Conservation (phyloP, 1,284 basidiomycete genomes). For the Irpex lacteus region DNA sequence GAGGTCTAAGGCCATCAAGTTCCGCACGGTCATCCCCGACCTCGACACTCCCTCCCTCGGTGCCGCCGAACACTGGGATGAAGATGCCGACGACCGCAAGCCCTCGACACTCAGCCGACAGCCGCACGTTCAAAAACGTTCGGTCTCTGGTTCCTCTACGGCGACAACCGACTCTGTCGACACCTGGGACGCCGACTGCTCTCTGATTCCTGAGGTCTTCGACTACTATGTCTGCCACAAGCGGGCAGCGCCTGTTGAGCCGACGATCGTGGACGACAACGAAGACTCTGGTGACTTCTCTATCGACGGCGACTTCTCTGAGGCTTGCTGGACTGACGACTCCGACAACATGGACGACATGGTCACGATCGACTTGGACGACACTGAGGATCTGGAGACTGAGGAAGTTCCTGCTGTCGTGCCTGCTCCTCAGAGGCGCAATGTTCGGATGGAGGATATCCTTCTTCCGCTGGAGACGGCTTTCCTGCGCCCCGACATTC, state of each 20-base stretch:
- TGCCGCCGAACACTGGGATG: background rate
- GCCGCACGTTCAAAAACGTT: background rate
- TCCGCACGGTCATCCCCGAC: background rate
- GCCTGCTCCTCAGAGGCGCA: background rate
- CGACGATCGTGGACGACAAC: background rate
- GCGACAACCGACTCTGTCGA: background rate
- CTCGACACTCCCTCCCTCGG: background rate
- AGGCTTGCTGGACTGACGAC: background rate
- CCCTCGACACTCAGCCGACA: background rate
- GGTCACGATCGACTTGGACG: background rate
- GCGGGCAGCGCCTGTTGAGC: background rate
- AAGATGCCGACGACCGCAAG: background rate
- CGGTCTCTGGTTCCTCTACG: conserved; percentile 1
- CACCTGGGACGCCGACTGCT: background rate
- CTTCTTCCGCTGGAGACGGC: background rate
- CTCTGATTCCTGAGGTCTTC: background rate
- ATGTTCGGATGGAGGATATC: background rate
- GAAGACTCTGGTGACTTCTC: background rate
- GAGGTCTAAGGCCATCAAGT: background rate
- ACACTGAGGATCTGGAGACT: background rate
- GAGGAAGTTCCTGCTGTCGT: background rate
- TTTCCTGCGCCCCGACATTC: background rate
- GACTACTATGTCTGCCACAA: conserved; percentile 3
- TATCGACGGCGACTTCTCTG: background rate
- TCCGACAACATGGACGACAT: background rate